Evolutionary conservation across 305 asterid genomes (phyloP).

Genomic region (Striga hermonthica): DNA sequence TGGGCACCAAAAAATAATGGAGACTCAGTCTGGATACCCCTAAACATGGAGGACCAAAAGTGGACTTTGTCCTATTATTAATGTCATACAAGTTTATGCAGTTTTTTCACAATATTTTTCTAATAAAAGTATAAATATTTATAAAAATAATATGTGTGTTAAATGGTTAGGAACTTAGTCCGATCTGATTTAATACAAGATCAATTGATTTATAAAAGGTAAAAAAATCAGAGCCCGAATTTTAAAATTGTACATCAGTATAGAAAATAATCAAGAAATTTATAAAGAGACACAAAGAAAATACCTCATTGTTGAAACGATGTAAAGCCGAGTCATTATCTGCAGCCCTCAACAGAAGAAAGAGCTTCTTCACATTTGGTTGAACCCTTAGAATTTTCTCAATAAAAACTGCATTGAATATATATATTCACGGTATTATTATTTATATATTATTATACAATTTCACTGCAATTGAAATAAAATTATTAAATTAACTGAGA

Average conservation of each 20-base stretch:
- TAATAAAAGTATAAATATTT: too few relatives aligned
- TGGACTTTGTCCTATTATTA: too few relatives aligned
- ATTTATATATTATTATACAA: not conserved
- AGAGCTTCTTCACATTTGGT: conserved; percentile 48
- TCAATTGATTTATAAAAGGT: too few relatives aligned
- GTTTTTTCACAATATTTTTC: too few relatives aligned
- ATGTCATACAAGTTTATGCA: too few relatives aligned
- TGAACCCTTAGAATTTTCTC: conserved; percentile 53
- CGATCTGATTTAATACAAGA: too few relatives aligned
- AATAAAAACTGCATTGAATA: conserved; percentile 34
- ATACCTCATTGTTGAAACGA: conserved; percentile 46
- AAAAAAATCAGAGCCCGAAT: not conserved
- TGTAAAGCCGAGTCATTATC: conserved; percentile 38
- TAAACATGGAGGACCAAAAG: too few relatives aligned
- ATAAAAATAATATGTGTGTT: too few relatives aligned
- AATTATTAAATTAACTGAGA: not conserved
- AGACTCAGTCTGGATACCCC: too few relatives aligned
- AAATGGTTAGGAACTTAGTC: too few relatives aligned
- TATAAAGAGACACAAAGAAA: too few relatives aligned
- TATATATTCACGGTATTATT: not conserved
- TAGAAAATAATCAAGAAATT: not conserved
- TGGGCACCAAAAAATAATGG: too few relatives aligned
- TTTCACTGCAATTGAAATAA: not conserved
- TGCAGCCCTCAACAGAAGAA: conserved; percentile 50
- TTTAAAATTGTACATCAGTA: not conserved